phyloP scores from a whole-genome alignment of 2,329 filamentous ascomycete species.

The Fusarium oligoseptatum region DNA sequence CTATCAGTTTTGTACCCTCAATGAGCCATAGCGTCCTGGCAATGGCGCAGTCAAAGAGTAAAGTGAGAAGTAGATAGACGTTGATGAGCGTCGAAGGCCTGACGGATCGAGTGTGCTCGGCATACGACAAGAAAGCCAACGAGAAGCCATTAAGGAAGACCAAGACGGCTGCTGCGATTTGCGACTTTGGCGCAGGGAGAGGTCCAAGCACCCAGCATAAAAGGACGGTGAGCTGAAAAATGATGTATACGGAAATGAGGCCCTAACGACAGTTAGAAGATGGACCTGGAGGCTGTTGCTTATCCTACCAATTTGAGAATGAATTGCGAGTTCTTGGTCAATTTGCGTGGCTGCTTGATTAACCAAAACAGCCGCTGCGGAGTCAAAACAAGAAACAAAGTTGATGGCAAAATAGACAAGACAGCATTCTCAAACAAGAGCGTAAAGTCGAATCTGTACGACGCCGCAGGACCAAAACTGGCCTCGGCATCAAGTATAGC shows the following conservation, averaged over 20 bases:
- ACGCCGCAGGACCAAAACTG: slow-evolving; percentile 13
- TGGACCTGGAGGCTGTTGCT: not conserved
- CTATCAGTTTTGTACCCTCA: not conserved
- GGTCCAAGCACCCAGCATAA: slow-evolving; percentile 16
- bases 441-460: slow-evolving; percentile 25
- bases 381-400: slow-evolving; percentile 13
- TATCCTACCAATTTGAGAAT: slow-evolving; percentile 13
- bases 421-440: slow-evolving; percentile 19
- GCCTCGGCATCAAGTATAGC: not conserved
- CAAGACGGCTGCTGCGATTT: slow-evolving; percentile 17
- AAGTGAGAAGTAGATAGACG: slow-evolving; percentile 21
- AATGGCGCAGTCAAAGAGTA: slow-evolving; percentile 13
- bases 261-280: not conserved
- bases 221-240: slow-evolving; percentile 7
- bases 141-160: slow-evolving; percentile 23
- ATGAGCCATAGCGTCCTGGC: slow-evolving; percentile 14
- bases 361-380: slow-evolving; percentile 14
- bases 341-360: slow-evolving; percentile 8
- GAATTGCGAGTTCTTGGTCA: slow-evolving; percentile 11
- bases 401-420: slow-evolving; percentile 18
- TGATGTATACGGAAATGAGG: slow-evolving; percentile 10
- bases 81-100: slow-evolving; percentile 27
- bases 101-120: slow-evolving; percentile 24
- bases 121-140: slow-evolving; percentile 14
- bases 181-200: not conserved